phyloP scores from a whole-genome alignment of 345 rosid genomes.

The Xanthoceras sorbifolium region DNA sequence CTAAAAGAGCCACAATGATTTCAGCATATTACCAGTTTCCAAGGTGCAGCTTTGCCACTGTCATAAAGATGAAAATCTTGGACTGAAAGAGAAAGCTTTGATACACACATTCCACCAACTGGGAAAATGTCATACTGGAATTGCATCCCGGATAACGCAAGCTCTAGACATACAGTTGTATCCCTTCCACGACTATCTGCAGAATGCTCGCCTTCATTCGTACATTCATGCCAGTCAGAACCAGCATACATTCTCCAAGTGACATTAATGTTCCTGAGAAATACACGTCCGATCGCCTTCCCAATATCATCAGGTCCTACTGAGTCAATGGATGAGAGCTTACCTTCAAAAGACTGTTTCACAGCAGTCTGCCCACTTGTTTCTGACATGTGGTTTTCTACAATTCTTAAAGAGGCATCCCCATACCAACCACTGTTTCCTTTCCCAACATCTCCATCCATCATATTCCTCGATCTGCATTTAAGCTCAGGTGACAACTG shows the following conservation, averaged over 20 bases:
- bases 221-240: constrained; percentile 64
- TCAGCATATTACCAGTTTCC: constrained; percentile 64
- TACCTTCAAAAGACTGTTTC: constrained; percentile 50
- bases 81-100: constrained; percentile 66
- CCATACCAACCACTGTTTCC: constrained; percentile 78
- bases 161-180: constrained; percentile 61
- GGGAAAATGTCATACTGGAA: constrained; percentile 68
- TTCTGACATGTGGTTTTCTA: constrained; percentile 81
- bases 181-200: constrained; percentile 50
- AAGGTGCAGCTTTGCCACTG: constrained; percentile 70
- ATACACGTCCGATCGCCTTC: constrained; percentile 57
- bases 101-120: constrained; percentile 54
- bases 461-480: constrained; percentile 35
- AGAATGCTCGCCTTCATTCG: constrained; percentile 30
- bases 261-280: constrained; percentile 59
- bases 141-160: constrained; percentile 61
- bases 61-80: constrained; percentile 79
- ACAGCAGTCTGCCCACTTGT: constrained; percentile 44
- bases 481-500: constrained; percentile 35
- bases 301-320: constrained; percentile 38
- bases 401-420: constrained; percentile 52
- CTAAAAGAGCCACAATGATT: background rate
- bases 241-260: constrained; percentile 88
- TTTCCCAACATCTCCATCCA: constrained; percentile 49
- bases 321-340: constrained; percentile 30